Evolutionary conservation across 352 stramenopile species (phyloP).

Genomic region (Globisporangium nodosum): DNA sequence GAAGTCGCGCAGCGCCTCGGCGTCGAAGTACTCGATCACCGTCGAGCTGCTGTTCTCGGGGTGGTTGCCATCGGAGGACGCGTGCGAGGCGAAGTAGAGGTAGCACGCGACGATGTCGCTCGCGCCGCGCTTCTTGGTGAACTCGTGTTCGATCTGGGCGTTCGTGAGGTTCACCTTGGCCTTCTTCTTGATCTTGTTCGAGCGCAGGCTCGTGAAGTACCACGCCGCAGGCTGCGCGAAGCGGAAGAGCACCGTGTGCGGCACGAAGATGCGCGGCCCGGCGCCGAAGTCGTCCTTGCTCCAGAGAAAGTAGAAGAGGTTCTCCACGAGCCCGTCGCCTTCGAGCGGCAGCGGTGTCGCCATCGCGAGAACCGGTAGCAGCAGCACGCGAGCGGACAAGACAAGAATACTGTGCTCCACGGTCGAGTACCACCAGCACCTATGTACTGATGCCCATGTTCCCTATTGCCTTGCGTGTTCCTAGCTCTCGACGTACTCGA

Average conservation of each 20-base stretch:
- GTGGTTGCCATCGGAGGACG: neutral
- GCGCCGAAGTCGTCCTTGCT: slow-evolving; percentile 89
- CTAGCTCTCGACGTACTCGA: slow-evolving; percentile 67
- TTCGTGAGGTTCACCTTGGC: slow-evolving; percentile 90
- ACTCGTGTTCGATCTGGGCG: slow-evolving; percentile 90
- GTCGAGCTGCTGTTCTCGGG: slow-evolving; percentile 14
- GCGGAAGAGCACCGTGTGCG: slow-evolving; percentile 93
- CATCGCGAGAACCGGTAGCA: slow-evolving; percentile 20
- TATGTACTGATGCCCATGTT: neutral
- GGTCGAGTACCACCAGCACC: too few species aligned
- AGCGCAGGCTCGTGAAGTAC: slow-evolving; percentile 92
- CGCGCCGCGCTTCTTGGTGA: slow-evolving; percentile 78
- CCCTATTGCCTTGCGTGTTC: neutral
- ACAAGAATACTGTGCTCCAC: too few species aligned
- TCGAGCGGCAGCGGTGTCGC: slow-evolving; percentile 61
- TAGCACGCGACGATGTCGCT: slow-evolving; percentile 92
- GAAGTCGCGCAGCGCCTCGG: slow-evolving; percentile 84
- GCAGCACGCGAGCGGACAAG: neutral
- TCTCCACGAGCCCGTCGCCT: slow-evolving; percentile 83
- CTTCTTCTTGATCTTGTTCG: slow-evolving; percentile 89
- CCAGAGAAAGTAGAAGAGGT: slow-evolving; percentile 89
- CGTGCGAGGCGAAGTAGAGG: slow-evolving; percentile 44
- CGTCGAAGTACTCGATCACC: slow-evolving; percentile 93
- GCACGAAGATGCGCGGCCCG: slow-evolving; percentile 84
- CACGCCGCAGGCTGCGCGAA: slow-evolving; percentile 89